Conservation (phyloP, 1,284 basidiomycete genomes). For the Crucibulum cyathiforme region DNA sequence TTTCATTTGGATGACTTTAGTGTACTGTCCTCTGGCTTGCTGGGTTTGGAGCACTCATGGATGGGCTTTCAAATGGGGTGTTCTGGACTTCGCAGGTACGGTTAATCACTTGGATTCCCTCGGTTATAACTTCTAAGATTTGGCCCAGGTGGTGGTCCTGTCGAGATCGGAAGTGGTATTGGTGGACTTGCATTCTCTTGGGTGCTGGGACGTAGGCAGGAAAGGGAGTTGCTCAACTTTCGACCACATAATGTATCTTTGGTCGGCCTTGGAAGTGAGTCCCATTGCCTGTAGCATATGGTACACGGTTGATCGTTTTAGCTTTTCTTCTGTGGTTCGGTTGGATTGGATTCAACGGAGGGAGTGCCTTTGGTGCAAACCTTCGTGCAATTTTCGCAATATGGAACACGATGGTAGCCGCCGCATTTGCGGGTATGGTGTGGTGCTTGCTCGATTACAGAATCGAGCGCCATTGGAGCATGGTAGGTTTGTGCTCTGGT, state of each 20-base stretch:
- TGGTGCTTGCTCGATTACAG: slow-evolving; percentile 91
- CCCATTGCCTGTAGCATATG: slow-evolving; percentile 49
- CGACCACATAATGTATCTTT: slow-evolving; percentile 93
- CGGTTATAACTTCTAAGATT: slow-evolving; percentile 4
- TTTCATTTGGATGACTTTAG: slow-evolving; percentile 86
- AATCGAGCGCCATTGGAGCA: slow-evolving; percentile 78
- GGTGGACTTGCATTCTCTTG: slow-evolving; percentile 89
- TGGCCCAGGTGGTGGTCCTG: slow-evolving; percentile 82
- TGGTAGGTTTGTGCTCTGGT: slow-evolving; percentile 93
- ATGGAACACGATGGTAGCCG: slow-evolving; percentile 88
- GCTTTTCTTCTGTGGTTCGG: slow-evolving; percentile 87
- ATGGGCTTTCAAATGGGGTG: slow-evolving; percentile 92
- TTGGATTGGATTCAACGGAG: slow-evolving; percentile 75
- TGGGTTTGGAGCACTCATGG: slow-evolving; percentile 59
- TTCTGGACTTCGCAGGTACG: slow-evolving; percentile 82
- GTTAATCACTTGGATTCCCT: not conserved
- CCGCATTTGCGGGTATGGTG: slow-evolving; percentile 79
- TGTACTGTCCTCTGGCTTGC: slow-evolving; percentile 76
- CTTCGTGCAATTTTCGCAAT: slow-evolving; percentile 86
- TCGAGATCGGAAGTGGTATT: slow-evolving; percentile 91
- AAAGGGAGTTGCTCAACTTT: slow-evolving; percentile 87
- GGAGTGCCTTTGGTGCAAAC: slow-evolving; percentile 90
- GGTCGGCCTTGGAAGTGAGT: slow-evolving; percentile 81
- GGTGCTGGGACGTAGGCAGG: slow-evolving; percentile 76
- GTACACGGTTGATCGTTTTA: slow-evolving; percentile 42